Conservation (phyloP, 2,329 filamentous ascomycete species). For the Colletotrichum spinosum region DNA sequence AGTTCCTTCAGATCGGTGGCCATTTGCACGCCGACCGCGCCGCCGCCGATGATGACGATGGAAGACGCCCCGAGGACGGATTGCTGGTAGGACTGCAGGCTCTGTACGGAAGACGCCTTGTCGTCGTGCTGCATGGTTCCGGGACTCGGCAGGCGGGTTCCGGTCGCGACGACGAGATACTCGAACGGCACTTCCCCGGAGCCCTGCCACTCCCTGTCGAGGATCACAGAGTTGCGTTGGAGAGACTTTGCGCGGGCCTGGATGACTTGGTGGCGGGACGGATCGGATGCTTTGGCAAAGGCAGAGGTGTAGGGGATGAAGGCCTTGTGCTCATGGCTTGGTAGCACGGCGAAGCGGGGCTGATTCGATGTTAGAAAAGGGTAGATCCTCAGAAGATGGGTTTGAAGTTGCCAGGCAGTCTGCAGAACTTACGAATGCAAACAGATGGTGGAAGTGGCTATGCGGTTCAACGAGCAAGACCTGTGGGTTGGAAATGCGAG, state of each 20-base stretch:
- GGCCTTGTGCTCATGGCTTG: constrained; percentile 54
- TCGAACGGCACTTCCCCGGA: constrained; percentile 16
- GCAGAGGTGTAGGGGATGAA: constrained; percentile 58
- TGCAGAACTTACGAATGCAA: constrained; percentile 14
- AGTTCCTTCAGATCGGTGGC: constrained; percentile 59
- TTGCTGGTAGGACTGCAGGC: constrained; percentile 45
- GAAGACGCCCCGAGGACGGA: constrained; percentile 34
- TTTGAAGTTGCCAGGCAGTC: neutral
- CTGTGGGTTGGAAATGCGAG: neutral
- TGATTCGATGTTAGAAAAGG: constrained; percentile 41
- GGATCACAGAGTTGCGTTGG: neutral
- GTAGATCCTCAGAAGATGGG: fast-evolving
- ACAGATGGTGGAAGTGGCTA: constrained; percentile 29
- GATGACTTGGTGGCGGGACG: constrained; percentile 21
- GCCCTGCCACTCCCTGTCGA: constrained; percentile 27
- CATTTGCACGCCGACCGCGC: constrained; percentile 62
- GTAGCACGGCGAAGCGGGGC: constrained; percentile 56
- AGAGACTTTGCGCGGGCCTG: constrained; percentile 15
- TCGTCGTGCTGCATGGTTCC: constrained; percentile 22
- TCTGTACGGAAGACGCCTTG: constrained; percentile 41
- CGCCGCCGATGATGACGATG: constrained; percentile 55
- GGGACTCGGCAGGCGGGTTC: constrained; percentile 13
- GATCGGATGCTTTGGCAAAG: constrained; percentile 11
- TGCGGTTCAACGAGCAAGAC: constrained; percentile 28
- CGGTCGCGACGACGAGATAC: constrained; percentile 16